Percentiles rank a stretch among this genome's conserved stretches.
These are phyloP conservation scores for Cercospora sp. DNA, from an alignment of 2,329 filamentous ascomycete species.

Conservation along the genomic window DNA sequence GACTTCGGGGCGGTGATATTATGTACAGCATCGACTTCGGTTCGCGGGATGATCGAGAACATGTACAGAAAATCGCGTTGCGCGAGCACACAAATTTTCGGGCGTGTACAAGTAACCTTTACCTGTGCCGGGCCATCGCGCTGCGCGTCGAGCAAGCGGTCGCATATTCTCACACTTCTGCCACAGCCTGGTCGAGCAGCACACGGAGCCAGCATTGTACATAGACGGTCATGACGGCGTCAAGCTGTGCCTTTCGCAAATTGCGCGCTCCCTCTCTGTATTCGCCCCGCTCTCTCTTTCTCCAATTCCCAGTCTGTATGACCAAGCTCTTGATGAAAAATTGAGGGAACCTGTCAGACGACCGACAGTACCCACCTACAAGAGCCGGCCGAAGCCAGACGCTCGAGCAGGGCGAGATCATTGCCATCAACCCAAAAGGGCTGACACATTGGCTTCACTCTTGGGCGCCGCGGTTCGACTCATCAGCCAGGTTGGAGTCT, in stretches of 20 bases:
- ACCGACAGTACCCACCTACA: slow-evolving; percentile 37
- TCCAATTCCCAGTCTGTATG: slow-evolving; percentile 26
- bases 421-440: slow-evolving; percentile 33
- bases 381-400: slow-evolving; percentile 38
- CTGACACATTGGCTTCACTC: slow-evolving; percentile 38
- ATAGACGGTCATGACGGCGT: neutral
- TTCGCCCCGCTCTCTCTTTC: slow-evolving; percentile 11
- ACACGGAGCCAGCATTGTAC: neutral
- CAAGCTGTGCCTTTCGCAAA: neutral
- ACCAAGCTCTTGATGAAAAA: slow-evolving; percentile 38
- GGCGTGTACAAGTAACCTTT: too few relatives aligned
- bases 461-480: slow-evolving; percentile 38
- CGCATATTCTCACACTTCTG: neutral
- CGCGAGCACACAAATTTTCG: neutral
- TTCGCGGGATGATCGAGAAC: neutral
- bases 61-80: neutral
- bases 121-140: too few relatives aligned
- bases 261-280: too few relatives aligned
- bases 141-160: neutral
- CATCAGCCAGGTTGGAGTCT: slow-evolving; percentile 41
- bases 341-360: slow-evolving; percentile 35
- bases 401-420: slow-evolving; percentile 38
- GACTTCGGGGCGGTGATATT: neutral
- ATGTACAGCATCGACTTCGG: neutral
- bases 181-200: neutral